These are phyloP conservation scores for Alternaria novae-zelandiae DNA, from an alignment of 2,329 filamentous ascomycete species.

Conservation along the genomic window DNA sequence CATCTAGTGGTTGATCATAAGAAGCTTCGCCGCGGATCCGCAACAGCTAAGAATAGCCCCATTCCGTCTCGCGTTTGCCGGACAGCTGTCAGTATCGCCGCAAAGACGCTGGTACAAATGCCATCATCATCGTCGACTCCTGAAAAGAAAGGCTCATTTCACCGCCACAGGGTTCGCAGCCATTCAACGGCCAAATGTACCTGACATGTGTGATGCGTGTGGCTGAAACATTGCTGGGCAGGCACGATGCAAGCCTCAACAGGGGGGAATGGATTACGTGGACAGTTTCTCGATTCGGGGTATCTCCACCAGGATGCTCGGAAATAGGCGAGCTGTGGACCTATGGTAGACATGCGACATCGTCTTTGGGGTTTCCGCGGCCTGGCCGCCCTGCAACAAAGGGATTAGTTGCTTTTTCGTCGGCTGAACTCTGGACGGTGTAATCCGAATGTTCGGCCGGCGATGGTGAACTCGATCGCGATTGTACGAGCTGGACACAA, in stretches of 20 bases:
- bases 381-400: background rate
- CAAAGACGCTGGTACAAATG: background rate
- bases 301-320: background rate
- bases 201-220: background rate
- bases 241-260: conserved; percentile 5
- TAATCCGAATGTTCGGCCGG: background rate
- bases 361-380: background rate
- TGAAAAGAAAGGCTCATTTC: background rate
- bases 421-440: background rate
- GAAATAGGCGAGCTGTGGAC: conserved; percentile 5
- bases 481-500: conserved; percentile 7
- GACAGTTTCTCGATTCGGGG: conserved; percentile 5
- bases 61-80: background rate
- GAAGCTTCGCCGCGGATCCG: conserved; percentile 6
- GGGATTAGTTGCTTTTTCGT: background rate
- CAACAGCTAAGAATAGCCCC: conserved; percentile 5
- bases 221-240: conserved; percentile 4
- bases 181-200: conserved; percentile 8
- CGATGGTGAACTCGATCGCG: background rate
- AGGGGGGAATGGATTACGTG: conserved; percentile 17
- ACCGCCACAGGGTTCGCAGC: conserved; percentile 8
- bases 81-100: background rate
- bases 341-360: background rate
- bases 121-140: background rate
- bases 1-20: conserved; percentile 7